Percentiles rank a stretch among this genome's conserved stretches.
Evolutionary conservation across 192 early-diverging fungal species (phyloP).

Genomic region (Entomortierella beljakovae): DNA sequence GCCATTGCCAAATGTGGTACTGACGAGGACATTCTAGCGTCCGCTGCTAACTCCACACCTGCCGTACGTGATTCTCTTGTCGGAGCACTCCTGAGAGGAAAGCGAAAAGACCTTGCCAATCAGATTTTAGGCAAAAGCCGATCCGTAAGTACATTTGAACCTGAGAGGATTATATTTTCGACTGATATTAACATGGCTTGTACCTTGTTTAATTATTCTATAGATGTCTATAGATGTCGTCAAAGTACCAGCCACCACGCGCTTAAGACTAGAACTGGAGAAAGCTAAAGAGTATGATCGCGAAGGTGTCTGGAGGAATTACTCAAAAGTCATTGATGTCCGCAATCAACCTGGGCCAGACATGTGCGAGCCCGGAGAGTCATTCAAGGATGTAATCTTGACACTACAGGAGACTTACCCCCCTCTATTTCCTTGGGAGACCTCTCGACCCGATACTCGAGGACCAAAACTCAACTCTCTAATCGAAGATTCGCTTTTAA

Average conservation of each 20-base stretch:
- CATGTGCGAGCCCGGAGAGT: constrained; percentile 27
- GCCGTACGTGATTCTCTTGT: constrained; percentile 32
- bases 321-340: constrained; percentile 21
- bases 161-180: background rate
- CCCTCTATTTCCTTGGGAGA: constrained; percentile 21
- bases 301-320: constrained; percentile 24
- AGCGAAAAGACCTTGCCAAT: constrained; percentile 23
- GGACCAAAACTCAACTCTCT: constrained; percentile 18
- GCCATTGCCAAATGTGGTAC: constrained; percentile 19
- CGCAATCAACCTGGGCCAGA: constrained; percentile 16
- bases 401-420: constrained; percentile 31
- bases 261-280: constrained; percentile 16
- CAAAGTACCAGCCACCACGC: constrained; percentile 10
- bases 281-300: constrained; percentile 32
- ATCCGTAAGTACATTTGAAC: background rate
- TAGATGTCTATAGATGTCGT: background rate
- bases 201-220: background rate
- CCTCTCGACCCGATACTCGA: constrained; percentile 2
- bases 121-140: constrained; percentile 36
- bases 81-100: constrained; percentile 2
- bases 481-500: constrained; percentile 15
- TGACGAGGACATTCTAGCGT: constrained; percentile 32
- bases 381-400: constrained; percentile 30
- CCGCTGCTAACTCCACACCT: constrained; percentile 11
- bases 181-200: background rate